Conservation (phyloP, 2,329 filamentous ascomycete genomes). For the Apiospora arundinis region DNA sequence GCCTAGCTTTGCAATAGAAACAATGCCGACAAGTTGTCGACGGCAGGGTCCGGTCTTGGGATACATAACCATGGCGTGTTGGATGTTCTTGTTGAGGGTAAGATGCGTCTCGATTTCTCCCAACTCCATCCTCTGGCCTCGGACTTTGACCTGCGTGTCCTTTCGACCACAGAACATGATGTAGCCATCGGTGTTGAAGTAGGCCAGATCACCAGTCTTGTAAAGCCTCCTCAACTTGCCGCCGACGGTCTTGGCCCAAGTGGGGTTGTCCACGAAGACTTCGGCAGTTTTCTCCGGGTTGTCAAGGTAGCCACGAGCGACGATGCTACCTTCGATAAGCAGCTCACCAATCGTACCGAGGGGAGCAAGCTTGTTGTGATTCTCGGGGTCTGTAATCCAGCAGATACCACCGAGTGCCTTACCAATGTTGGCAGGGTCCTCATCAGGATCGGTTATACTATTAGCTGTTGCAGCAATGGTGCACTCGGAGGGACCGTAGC, state of each 20-base stretch:
- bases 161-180: slow-evolving; percentile 43
- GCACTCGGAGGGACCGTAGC: slow-evolving; percentile 19
- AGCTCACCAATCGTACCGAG: slow-evolving; percentile 29
- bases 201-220: slow-evolving; percentile 31
- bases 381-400: slow-evolving; percentile 26
- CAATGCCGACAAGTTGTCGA: slow-evolving; percentile 15
- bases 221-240: slow-evolving; percentile 31
- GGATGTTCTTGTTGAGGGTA: slow-evolving; percentile 7
- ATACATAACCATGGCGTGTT: slow-evolving; percentile 9
- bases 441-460: neutral
- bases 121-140: slow-evolving; percentile 50
- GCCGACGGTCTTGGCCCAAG: neutral
- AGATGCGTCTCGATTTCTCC: slow-evolving; percentile 43
- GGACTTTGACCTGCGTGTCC: slow-evolving; percentile 49
- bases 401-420: slow-evolving; percentile 10
- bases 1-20: slow-evolving; percentile 10
- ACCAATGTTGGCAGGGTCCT: slow-evolving; percentile 12
- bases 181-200: slow-evolving; percentile 39
- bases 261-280: slow-evolving; percentile 34
- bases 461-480: neutral
- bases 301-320: slow-evolving; percentile 41
- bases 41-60: slow-evolving; percentile 6
- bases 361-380: slow-evolving; percentile 26
- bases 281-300: slow-evolving; percentile 28
- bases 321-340: slow-evolving; percentile 25